Percentiles rank a stretch among this genome's conserved stretches.
Conservation (phyloP, 306 rosid species). For the Heteromeles arbutifolia region DNA sequence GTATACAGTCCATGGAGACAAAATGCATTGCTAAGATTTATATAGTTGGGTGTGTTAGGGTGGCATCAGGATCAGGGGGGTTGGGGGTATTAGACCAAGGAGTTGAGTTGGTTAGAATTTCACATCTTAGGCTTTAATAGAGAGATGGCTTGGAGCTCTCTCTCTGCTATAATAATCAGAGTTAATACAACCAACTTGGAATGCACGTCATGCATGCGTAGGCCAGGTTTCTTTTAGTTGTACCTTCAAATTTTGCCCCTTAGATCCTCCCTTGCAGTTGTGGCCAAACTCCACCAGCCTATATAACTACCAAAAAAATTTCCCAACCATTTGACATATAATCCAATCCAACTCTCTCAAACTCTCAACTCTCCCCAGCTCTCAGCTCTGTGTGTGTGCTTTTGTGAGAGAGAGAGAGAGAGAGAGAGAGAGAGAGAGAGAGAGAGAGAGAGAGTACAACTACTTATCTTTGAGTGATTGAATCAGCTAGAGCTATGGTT, state of each 20-base stretch:
- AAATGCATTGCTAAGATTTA: slow-evolving; percentile 6
- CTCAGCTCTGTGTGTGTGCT: not conserved
- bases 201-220: slow-evolving; percentile 49
- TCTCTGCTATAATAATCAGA: not conserved
- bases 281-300: slow-evolving; percentile 30
- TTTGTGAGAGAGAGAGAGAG: no score
- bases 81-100: slow-evolving; percentile 4
- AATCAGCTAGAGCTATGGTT: slow-evolving; percentile 38
- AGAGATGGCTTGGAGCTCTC: slow-evolving; percentile 7
- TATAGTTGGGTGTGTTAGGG: slow-evolving; percentile 18
- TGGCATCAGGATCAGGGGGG: slow-evolving; percentile 28
- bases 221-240: slow-evolving; percentile 26
- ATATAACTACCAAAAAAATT: slow-evolving; percentile 42
- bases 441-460: not conserved
- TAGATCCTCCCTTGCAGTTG: slow-evolving; percentile 31
- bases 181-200: slow-evolving; percentile 26
- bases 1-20: not conserved
- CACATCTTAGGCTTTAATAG: slow-evolving; percentile 27
- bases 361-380: not conserved
- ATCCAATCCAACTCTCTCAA: not conserved
- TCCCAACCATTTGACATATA: slow-evolving; percentile 13
- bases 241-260: slow-evolving; percentile 24
- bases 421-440: not conserved
- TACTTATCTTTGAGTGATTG: not conserved
- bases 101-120: slow-evolving; percentile 23